Evolutionary conservation across 179 eudicot genomes (phyloP).

Genomic region (Drosera spatulata): DNA sequence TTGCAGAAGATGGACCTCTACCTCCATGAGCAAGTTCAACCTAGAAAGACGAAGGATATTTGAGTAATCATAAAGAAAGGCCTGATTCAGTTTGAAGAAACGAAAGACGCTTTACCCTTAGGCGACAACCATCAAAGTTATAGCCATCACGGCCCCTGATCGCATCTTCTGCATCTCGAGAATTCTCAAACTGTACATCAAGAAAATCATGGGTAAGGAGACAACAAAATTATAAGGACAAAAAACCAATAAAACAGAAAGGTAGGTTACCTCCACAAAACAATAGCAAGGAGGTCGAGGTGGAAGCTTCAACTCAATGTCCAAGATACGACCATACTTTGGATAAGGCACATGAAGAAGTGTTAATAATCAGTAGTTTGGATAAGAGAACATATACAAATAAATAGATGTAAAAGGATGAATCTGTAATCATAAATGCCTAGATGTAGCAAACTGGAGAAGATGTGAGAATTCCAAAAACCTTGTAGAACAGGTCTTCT

Average conservation of each 20-base stretch:
- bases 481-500: slow-evolving; percentile 97
- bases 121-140: slow-evolving; percentile 87
- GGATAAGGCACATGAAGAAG: neutral
- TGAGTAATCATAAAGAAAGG: slow-evolving; percentile 2
- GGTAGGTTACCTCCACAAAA: slow-evolving; percentile 77
- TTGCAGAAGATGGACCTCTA: slow-evolving; percentile 67
- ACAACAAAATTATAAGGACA: slow-evolving; percentile 1
- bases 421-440: neutral
- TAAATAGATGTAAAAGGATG: neutral
- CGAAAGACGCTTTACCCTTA: slow-evolving; percentile 49
- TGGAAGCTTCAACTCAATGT: slow-evolving; percentile 91
- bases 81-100: neutral
- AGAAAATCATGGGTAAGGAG: neutral
- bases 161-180: slow-evolving; percentile 98
- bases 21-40: slow-evolving; percentile 99
- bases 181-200: slow-evolving; percentile 60
- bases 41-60: slow-evolving; percentile 22
- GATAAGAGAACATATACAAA: neutral
- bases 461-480: slow-evolving; percentile 13
- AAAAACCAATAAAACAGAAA: neutral
- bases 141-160: slow-evolving; percentile 98
- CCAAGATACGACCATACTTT: slow-evolving; percentile 97
- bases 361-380: neutral
- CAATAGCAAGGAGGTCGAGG: slow-evolving; percentile 92
- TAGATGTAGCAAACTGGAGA: neutral